Conservation (phyloP, 73 alveolate genomes). For the Diophrys sp. region DNA sequence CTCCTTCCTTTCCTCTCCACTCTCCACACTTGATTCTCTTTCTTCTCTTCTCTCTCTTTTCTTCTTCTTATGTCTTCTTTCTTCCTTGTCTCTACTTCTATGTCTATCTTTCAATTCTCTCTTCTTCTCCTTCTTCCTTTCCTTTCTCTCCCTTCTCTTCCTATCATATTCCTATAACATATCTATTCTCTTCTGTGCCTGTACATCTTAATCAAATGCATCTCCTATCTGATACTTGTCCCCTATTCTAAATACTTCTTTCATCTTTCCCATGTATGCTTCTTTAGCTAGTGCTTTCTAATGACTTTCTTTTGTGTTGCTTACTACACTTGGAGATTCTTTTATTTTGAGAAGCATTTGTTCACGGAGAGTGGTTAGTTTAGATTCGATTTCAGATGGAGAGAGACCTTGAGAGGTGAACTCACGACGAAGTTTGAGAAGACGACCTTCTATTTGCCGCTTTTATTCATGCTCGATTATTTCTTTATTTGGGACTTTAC, state of each 20-base stretch:
- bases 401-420: slow-evolving; percentile 49
- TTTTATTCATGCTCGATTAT: slow-evolving; percentile 87
- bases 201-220: slow-evolving; percentile 89
- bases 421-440: slow-evolving; percentile 62
- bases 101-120: not conserved
- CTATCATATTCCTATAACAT: slow-evolving; percentile 57
- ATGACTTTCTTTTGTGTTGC: slow-evolving; percentile 72
- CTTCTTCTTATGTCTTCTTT: not conserved
- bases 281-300: slow-evolving; percentile 74
- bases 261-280: slow-evolving; percentile 73
- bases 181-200: slow-evolving; percentile 74
- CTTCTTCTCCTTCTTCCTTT: slow-evolving; percentile 14
- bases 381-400: slow-evolving; percentile 69
- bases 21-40: slow-evolving; percentile 11
- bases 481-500: slow-evolving; percentile 85
- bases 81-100: not conserved
- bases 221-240: slow-evolving; percentile 88
- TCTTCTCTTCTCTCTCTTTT: not conserved
- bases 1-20: not conserved
- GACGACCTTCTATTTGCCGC: slow-evolving; percentile 80
- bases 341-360: slow-evolving; percentile 55
- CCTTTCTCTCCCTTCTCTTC: slow-evolving; percentile 39
- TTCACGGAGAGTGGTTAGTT: slow-evolving; percentile 60
- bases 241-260: slow-evolving; percentile 77
- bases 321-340: slow-evolving; percentile 47